Evolutionary conservation across 23 red algal genomes (phyloP).

Genomic region (Cyanidioschyzon merolae): DNA sequence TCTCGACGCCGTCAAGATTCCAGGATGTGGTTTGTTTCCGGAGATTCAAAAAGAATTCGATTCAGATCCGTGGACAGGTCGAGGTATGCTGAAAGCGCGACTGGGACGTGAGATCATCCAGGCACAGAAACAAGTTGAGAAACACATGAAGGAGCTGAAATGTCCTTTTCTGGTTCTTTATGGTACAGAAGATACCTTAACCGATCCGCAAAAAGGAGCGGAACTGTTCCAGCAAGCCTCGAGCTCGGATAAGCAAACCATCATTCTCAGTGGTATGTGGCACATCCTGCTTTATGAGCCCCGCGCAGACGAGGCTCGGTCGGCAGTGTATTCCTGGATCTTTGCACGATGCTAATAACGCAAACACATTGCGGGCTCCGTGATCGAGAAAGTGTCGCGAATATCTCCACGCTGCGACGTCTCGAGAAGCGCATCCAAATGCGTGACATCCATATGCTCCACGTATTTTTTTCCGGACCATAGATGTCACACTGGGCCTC

Average conservation of each 20-base stretch:
- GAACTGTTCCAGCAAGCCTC: slow-evolving; percentile 32
- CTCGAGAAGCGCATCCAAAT: too few relatives aligned
- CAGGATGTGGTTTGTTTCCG: slow-evolving; percentile 36
- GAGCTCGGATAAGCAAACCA: slow-evolving; percentile 38
- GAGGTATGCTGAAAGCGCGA: slow-evolving; percentile 46
- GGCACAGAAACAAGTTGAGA: slow-evolving; percentile 28
- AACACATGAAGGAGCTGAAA: slow-evolving; percentile 5
- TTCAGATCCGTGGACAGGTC: slow-evolving; percentile 48
- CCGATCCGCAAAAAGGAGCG: slow-evolving; percentile 50
- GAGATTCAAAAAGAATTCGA: slow-evolving; percentile 54
- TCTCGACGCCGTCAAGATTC: slow-evolving; percentile 50
- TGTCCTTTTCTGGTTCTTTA: slow-evolving; percentile 38
- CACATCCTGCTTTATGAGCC: slow-evolving; percentile 63
- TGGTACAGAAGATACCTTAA: slow-evolving; percentile 56
- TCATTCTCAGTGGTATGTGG: slow-evolving; percentile 39
- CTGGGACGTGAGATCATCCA: slow-evolving; percentile 65
- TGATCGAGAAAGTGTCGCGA: too few relatives aligned
- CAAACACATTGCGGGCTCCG: too few relatives aligned
- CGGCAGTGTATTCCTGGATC: not conserved
- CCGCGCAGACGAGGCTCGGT: not conserved
- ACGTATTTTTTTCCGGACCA: too few relatives aligned
- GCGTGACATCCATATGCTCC: too few relatives aligned
- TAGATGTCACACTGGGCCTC: too few relatives aligned
- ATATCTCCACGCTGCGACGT: too few relatives aligned
- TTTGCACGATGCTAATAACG: not conserved